Percentiles rank a stretch among this genome's conserved stretches.
Evolutionary conservation across 345 rosid species (phyloP).

Genomic region (Syzygium aqueum): DNA sequence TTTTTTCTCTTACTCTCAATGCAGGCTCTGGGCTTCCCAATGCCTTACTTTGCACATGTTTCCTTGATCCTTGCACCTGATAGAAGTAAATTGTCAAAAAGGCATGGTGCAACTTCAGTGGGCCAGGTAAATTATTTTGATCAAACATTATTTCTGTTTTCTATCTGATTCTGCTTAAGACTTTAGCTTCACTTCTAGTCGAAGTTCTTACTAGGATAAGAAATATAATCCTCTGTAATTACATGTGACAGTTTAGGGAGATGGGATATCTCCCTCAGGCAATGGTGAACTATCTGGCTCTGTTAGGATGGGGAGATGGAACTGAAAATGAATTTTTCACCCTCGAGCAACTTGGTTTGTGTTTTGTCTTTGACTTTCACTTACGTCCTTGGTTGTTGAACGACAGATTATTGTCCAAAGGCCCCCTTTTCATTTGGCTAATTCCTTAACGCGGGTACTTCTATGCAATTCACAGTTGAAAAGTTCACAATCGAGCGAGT

Average conservation of each 20-base stretch:
- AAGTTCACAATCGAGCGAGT: constrained; percentile 77
- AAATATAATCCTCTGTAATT: not conserved
- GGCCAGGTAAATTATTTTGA: constrained; percentile 54
- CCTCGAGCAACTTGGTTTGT: constrained; percentile 72
- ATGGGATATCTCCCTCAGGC: constrained; percentile 94
- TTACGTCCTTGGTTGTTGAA: not conserved
- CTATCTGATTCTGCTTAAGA: not conserved
- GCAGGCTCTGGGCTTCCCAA: constrained; percentile 84
- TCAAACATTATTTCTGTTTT: not conserved
- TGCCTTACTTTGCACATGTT: constrained; percentile 91
- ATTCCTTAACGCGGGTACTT: constrained; percentile 4
- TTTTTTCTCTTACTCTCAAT: constrained; percentile 2
- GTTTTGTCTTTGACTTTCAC: not conserved
- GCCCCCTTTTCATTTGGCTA: not conserved
- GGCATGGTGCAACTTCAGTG: constrained; percentile 95
- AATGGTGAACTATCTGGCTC: constrained; percentile 92
- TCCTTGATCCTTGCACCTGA: constrained; percentile 94
- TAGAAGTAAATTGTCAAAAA: constrained; percentile 87
- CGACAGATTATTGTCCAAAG: not conserved
- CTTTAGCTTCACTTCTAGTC: not conserved
- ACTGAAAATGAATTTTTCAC: constrained; percentile 93
- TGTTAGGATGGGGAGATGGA: constrained; percentile 98
- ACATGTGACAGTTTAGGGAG: constrained; percentile 57
- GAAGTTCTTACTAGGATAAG: not conserved
- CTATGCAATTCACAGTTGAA: constrained; percentile 49